Evolutionary conservation across 2,329 filamentous ascomycete genomes (phyloP), one percentile per base, ranked within the genome.

Genomic region (Metarhizium album): DNA sequence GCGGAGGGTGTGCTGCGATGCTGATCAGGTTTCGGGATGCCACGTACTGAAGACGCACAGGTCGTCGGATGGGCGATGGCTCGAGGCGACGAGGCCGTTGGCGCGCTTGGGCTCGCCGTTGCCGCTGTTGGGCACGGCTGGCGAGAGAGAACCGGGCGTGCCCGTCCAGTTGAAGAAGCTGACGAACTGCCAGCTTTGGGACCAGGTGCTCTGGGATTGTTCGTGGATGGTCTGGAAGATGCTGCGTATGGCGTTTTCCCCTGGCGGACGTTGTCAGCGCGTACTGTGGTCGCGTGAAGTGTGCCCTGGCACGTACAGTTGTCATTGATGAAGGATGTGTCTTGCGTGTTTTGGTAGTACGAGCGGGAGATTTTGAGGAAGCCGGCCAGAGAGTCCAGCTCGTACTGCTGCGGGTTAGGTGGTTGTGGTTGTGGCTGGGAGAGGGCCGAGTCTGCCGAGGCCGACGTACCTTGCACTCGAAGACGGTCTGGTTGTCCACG

Each of bases 11-110:
- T 29, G 7, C 27, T 29, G 33, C 22, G 3, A 1, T 18, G 8
- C 9, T 5, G 8, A 7, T 14, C 27, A 4, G 18, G 5, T 16
- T 11, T 11, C 3, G 23, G 20, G 4, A 27, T 7, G 40, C 2
- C 11, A 54, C 59, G 47, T 43, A 61, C 59, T 59, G 56, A 89
- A 82, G 48, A 87, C 88, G 1, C 85, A 87, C 7, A 87, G 80
- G 64, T 95, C 89, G 64, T 94, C 89, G 51, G 84, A 89, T 0
- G 89, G 89, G 1, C 89, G 78, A 70, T 93, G 93, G 1, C 87
- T 86, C 48, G 83, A 87, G 50, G 87, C 80, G 45, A 93, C 79
- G 51, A 94, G 77, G 0, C 86, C 87, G 2, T 88, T 91, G 33
- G 78, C 79, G 53, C 81, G 83, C 13, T 90, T 75, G 0, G 89